Evolutionary conservation across 1,284 basidiomycete genomes (phyloP), one percentile per base, ranked within the genome.

Genomic region (Pseudozyma thailandica): DNA sequence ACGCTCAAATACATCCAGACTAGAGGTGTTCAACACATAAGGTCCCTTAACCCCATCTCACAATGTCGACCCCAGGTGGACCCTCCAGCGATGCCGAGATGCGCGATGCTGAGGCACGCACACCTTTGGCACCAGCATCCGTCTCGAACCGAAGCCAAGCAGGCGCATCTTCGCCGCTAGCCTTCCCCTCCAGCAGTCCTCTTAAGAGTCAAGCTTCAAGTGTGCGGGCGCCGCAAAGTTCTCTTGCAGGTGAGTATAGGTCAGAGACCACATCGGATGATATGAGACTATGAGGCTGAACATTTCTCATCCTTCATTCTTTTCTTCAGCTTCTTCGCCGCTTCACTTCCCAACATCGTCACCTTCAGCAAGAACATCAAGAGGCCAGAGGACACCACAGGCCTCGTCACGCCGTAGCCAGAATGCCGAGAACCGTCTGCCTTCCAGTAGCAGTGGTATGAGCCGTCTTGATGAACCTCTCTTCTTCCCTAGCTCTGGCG

Each of bases 401-500:
- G 60, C 60, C 30, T 46, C 72, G 15, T 28, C 63, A 15, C 30
- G 59, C 53, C 49, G 68, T 52, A 55, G 50, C 33, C 53, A 43
- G 23, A 59, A 59, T 33, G 62, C 63, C 53, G 68, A 62, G 39
- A 72, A 62, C 21, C 63, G 52, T 4, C 56, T 65, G 48, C 68
- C 72, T 16, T 70, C 73, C 16, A 68, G 74, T 54, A 77, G 73
- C 45, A 71, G 69, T 48, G 59, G 52, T 26, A 46, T 65, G 7
- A 60, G 63, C 44, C 50, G 70, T 43, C 59, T 60, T 41, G 69
- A 71, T 25, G 74, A 79, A 44, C 76, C 79, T 7, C 77, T 81
- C 55, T 81, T 82, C 54, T 82, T 82, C 50, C 76, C 78, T 27
- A 78, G 78, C 49, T 79, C 79, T 13, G 68, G 75, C 18, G 69